Conservation (phyloP, 2,329 filamentous ascomycete genomes). For the Nigrospora sphaerica region DNA sequence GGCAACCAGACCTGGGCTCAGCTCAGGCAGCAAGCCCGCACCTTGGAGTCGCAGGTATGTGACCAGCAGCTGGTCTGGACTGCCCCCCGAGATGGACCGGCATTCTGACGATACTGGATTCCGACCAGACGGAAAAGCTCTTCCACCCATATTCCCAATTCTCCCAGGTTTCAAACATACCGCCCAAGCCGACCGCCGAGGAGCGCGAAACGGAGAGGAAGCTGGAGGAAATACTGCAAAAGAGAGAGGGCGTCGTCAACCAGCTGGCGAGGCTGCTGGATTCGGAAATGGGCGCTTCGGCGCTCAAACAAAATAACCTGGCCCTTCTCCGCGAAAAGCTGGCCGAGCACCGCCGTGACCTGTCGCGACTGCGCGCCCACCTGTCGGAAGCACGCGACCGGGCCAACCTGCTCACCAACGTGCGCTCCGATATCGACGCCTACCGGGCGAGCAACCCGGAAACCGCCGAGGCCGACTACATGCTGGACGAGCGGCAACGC, state of each 20-base stretch:
- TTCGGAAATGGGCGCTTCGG: slow-evolving; percentile 86
- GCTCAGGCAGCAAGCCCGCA: slow-evolving; percentile 84
- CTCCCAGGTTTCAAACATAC: slow-evolving; percentile 70
- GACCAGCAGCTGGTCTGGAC: not conserved
- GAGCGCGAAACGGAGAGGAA: slow-evolving; percentile 74
- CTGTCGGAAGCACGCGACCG: slow-evolving; percentile 76
- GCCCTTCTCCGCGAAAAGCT: slow-evolving; percentile 87
- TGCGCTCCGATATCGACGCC: slow-evolving; percentile 84
- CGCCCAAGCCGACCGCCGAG: slow-evolving; percentile 77
- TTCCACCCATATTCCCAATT: slow-evolving; percentile 90
- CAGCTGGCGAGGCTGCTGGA: slow-evolving; percentile 87
- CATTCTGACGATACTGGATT: not conserved
- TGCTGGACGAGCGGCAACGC: slow-evolving; percentile 80
- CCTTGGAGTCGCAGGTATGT: slow-evolving; percentile 79
- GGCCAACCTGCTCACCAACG: slow-evolving; percentile 82
- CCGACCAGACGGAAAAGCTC: slow-evolving; percentile 67
- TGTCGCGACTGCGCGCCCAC: slow-evolving; percentile 64
- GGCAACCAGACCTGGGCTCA: slow-evolving; percentile 77
- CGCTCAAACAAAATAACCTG: slow-evolving; percentile 95
- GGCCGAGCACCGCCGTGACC: slow-evolving; percentile 76
- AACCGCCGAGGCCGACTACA: slow-evolving; percentile 87
- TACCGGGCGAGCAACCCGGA: slow-evolving; percentile 79
- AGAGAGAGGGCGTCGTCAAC: slow-evolving; percentile 71
- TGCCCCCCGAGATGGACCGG: not conserved
- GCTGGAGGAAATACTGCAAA: slow-evolving; percentile 77